A percentile compares a stretch with the other conserved stretches of the same genome.
phyloP scores from a whole-genome alignment of 352 stramenopile genomes.

The Aphanomyces astaci region DNA sequence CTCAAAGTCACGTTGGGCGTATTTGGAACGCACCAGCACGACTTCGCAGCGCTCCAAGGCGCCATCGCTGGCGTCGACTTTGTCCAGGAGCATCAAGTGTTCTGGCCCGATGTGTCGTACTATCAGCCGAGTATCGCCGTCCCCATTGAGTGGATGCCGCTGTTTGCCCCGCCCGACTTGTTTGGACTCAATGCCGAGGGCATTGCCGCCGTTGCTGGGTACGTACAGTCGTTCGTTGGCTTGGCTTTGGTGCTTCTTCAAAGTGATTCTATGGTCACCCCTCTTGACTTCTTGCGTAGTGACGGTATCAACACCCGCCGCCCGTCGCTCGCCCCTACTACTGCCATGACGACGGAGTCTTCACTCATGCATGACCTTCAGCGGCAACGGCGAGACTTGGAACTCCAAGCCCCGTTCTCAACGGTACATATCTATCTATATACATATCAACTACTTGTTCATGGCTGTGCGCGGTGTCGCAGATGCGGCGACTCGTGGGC shows the following conservation, averaged over 20 bases:
- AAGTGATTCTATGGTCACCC: no score
- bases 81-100: constrained; percentile 45
- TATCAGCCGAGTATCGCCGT: constrained; percentile 16
- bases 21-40: constrained; percentile 42
- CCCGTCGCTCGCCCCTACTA: neutral
- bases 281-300: no score
- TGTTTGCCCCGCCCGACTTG: constrained; percentile 1
- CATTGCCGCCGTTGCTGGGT: neutral
- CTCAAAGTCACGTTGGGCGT: constrained; percentile 69
- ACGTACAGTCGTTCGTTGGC: no score
- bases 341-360: neutral
- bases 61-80: constrained; percentile 42
- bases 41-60: constrained; percentile 47
- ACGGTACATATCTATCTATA: neutral
- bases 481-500: constrained; percentile 12
- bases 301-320: neutral
- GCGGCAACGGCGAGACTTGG: neutral
- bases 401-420: neutral
- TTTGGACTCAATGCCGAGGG: neutral
- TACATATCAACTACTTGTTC: neutral
- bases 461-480: neutral
- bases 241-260: no score
- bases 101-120: constrained; percentile 45
- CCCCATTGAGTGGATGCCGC: constrained; percentile 20
- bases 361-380: neutral